Conservation (phyloP, 225 moss, liverwort and hornwort genomes). For the Sphagnum tenellum region DNA sequence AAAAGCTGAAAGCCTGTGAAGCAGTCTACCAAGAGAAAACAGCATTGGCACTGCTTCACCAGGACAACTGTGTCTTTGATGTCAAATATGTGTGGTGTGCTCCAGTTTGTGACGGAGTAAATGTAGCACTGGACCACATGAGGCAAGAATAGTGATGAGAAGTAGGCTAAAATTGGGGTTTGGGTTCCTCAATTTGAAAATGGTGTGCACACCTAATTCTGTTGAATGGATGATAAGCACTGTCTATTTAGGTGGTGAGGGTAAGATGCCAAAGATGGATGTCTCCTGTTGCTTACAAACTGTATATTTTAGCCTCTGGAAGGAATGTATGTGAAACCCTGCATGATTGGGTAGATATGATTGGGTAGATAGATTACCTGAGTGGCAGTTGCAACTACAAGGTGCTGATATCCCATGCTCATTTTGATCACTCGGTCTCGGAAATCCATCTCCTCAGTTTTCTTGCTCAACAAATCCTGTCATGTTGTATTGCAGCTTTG, state of each 20-base stretch:
- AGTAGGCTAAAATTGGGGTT: no score
- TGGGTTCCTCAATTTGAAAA: no score
- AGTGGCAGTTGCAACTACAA: conserved; percentile 59
- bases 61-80: conserved; percentile 62
- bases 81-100: conserved; percentile 60
- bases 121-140: conserved; percentile 51
- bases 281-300: no score
- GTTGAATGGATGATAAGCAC: no score
- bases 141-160: no score
- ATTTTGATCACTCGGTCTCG: conserved; percentile 72
- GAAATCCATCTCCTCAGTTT: conserved; percentile 40
- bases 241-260: no score
- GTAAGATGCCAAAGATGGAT: no score
- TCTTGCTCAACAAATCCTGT: conserved; percentile 65
- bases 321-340: no score
- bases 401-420: conserved; percentile 63
- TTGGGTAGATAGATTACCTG: no score
- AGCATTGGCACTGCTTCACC: conserved; percentile 63
- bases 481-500: not conserved
- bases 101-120: conserved; percentile 69
- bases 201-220: no score
- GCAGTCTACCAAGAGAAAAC: conserved; percentile 63
- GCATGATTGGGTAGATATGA: no score
- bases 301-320: no score
- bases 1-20: conserved; percentile 72